Evolutionary conservation across 2,329 filamentous ascomycete genomes (phyloP).

Genomic region (Sordariomycetes sp.): DNA sequence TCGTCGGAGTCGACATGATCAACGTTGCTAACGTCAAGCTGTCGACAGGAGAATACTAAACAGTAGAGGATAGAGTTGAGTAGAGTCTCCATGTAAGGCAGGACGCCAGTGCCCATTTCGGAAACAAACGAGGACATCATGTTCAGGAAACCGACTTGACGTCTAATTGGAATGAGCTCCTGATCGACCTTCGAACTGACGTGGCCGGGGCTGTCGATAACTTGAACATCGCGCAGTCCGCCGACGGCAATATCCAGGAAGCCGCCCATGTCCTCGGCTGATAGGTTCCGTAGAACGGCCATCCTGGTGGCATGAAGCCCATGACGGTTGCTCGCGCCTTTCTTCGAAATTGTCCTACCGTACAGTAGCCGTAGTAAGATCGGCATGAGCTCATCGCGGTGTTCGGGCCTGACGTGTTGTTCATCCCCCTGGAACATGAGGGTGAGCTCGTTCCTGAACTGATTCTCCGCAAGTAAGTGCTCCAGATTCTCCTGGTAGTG

Average conservation of each 20-base stretch:
- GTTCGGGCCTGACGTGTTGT: conserved; percentile 60
- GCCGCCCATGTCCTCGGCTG: conserved; percentile 59
- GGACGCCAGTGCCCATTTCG: conserved; percentile 66
- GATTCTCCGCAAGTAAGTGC: conserved; percentile 78
- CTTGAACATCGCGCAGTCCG: conserved; percentile 47
- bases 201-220: conserved; percentile 40
- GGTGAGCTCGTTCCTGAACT: conserved; percentile 89
- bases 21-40: conserved; percentile 31
- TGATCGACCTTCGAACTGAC: conserved; percentile 42
- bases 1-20: conserved; percentile 22
- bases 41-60: conserved; percentile 57
- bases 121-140: conserved; percentile 83
- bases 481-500: conserved; percentile 78
- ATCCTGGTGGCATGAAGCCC: conserved; percentile 75
- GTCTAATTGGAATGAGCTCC: conserved; percentile 56
- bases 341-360: conserved; percentile 76
- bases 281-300: conserved; percentile 69
- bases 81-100: conserved; percentile 56
- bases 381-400: conserved; percentile 68
- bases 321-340: conserved; percentile 64
- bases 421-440: conserved; percentile 67
- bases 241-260: conserved; percentile 80
- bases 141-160: conserved; percentile 84
- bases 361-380: conserved; percentile 81
- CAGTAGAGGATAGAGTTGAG: conserved; percentile 76